Evolutionary conservation across 2,329 filamentous ascomycete genomes (phyloP), one percentile per base, ranked within the genome.

Genomic region (Xylariaceae sp.): DNA sequence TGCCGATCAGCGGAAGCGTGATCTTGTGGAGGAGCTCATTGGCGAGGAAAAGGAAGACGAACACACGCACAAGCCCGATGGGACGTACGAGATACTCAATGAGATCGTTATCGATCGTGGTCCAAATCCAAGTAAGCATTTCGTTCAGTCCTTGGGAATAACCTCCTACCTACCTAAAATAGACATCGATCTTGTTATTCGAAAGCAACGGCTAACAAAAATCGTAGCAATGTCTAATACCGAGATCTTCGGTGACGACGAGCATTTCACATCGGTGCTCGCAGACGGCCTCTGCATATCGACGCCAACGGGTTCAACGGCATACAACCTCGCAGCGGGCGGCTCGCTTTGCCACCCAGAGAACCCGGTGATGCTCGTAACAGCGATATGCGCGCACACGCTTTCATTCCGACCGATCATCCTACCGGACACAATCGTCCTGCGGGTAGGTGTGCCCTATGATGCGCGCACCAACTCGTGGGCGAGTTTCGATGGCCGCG

Each of bases 401-500:
- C 76, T 97, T 3, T 95, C 88, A 2, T 97, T 97, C 75, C 79
- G 93, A 10, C 92, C 92, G n/a, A 93, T 97, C 59, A 93, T 97
- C 59, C 75, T 97, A 3, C 93, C 93, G 0, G 93, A 98, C 67
- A 96, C 92, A 0, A 95, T 97, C 51, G 92, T 97, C 1, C 74
- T 98, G 48, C 82, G 93, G 29, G 78, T 95, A 16, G 93, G 92
- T 10, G 91, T 97, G n/a, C 93, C 93, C 0, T 97, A 95, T 64
- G 85, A 94, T 65, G 88, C 91, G 7, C 77, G 93, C 40, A 90
- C 89, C 4, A 86, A 82, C 56, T 91, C 86, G 33, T 98, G 93
- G 92, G 93, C 91, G n/a, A 95, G 89, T 66, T 98, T 98, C 64
- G 93, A 98, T 66, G 93, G 93, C 2, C 80, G 90, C 50, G 89